Evolutionary conservation across 352 stramenopile genomes (phyloP), one percentile per base, ranked within the genome.

Genomic region (Aphanomyces stellatus): DNA sequence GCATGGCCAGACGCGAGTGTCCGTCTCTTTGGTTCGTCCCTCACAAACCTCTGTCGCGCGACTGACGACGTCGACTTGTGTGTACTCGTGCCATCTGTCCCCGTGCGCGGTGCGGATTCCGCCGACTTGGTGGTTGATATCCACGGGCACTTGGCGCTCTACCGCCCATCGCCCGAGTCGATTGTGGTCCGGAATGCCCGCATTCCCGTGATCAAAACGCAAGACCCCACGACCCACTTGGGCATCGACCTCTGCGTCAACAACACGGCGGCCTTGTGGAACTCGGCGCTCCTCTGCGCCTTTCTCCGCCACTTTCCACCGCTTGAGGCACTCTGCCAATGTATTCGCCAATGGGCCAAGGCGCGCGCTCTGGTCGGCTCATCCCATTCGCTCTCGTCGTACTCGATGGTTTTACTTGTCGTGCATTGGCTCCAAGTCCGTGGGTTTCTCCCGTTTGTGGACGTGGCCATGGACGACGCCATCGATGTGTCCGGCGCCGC

Each of bases 241-340:
- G 69, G 73, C 31, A 90, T 84, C 42, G 85, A 94, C 51, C 55
- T 94, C 4, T 92, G 81, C 33, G 71, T 94, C 53, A 94, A 94
- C 70, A 94, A 94, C 65, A 27, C 87, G n/a, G 53, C 85, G 3
- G 83, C 85, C 19, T 63, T 94, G 11, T 94, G 81, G 82, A 94
- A 94, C 70, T 88, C 83, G 24, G 72, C 79, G 49, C 77, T 94
- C 8, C 67, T 89, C 25, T 59, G 68, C 17, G 71, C 67, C 49
- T 28, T 82, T 6, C 65, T 88, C 43, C 51, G 69, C 49, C 69
- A 60, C 6, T 64, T 34, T 46, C 55, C 55, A n/a, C 17, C 22
- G 2, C 37, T 64, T 13, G 17, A 28, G 22, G 15, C 35, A 13
- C 40, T 64, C n/a, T 64, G 55, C 25, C 11, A 35, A 24, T 51